Evolutionary conservation across 2,329 filamentous ascomycete species (phyloP), one percentile per base, ranked within the genome.

Genomic region (Lanzia echinophila): DNA sequence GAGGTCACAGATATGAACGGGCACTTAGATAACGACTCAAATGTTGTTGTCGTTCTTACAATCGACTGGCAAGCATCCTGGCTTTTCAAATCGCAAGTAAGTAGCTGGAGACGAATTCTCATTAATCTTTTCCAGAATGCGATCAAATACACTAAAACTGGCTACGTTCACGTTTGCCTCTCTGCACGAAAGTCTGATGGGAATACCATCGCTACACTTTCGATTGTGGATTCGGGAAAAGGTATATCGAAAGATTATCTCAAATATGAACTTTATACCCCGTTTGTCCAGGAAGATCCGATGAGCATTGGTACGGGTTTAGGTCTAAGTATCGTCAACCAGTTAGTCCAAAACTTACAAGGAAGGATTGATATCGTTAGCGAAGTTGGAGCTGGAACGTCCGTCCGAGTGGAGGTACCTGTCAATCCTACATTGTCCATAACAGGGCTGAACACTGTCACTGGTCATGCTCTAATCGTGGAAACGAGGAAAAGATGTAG

Each of bases 61-160:
- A 52, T 63, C 17, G 52, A 57, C 17, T 55, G 64, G 62, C 54
- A 55, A 83, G 53, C 70, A 52, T 55, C 70, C 3, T 84, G 81
- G 79, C 62, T 69, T 0, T 79, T 79, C 58, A 69, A 73, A 3
- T 75, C 76, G 2, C 74, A 82, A 36, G 74, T 77, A 0, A 81
- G 81, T 0, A 74, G 73, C 2, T 65, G 75, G 50, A 70, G 73
- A 44, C 53, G 63, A n/a, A 63, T 84, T 39, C 72, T 83, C 22
- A 82, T 82, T 76, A 84, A 84, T 47, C 62, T 84, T 0, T 77
- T 83, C 42, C 79, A 79, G 4, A 84, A 84, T 60, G 75, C 81
- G 0, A 70, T 84, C 56, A 84, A 84, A 60, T 84, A 83, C 55
- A 84, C 79, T 0, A 67, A 73, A 0, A 62, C 67, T 0, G 81